These are phyloP conservation scores for Colletotrichum sp. DNA, from an alignment of 2,329 filamentous ascomycete genomes.

Conservation along the genomic window DNA sequence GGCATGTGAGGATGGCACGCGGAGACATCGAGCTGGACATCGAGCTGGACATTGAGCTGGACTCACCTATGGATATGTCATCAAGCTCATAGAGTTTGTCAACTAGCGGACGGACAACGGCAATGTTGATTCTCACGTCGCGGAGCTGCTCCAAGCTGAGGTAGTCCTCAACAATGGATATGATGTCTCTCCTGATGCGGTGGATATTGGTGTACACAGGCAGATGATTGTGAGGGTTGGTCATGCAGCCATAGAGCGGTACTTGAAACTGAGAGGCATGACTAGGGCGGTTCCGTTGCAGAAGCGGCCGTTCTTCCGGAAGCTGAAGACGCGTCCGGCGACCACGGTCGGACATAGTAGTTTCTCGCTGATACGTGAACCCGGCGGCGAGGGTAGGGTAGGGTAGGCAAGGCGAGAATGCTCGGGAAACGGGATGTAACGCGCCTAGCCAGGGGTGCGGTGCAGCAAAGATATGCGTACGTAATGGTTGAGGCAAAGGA, in stretches of 20 bases:
- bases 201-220: constrained; percentile 83
- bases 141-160: constrained; percentile 77
- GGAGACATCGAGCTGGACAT: constrained; percentile 23
- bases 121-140: constrained; percentile 81
- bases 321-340: constrained; percentile 19
- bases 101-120: constrained; percentile 81
- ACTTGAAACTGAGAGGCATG: constrained; percentile 40
- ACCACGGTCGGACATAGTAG: constrained; percentile 24
- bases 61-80: constrained; percentile 76
- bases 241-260: constrained; percentile 56
- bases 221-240: constrained; percentile 66
- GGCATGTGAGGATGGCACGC: background rate
- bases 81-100: constrained; percentile 81
- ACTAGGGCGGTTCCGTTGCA: constrained; percentile 38
- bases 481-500: background rate
- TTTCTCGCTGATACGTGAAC: background rate
- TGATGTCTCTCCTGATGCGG: constrained; percentile 68
- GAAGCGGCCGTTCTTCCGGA: constrained; percentile 35
- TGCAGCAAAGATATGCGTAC: background rate
- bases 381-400: background rate
- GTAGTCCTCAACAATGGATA: constrained; percentile 67
- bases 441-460: background rate
- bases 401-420: background rate
- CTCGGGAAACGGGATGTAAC: background rate
- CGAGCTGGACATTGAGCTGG: background rate